Evolutionary conservation across 176 grass and related monocot species (phyloP).

Genomic region (Carex scoparia): DNA sequence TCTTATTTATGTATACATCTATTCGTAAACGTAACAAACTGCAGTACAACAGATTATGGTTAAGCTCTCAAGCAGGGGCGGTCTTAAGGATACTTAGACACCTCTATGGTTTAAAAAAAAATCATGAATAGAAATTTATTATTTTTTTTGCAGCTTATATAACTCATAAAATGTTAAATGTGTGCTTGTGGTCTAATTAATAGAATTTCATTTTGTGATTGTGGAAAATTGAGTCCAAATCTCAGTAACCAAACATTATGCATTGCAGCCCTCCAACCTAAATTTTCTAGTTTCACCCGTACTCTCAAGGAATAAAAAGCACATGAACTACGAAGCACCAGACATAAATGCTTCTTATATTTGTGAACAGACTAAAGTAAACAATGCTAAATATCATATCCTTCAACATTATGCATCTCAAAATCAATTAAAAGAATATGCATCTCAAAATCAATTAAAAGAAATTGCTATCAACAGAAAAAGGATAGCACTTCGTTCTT

Average conservation of each 20-base stretch:
- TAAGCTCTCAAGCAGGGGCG: not conserved
- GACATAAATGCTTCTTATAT: not conserved
- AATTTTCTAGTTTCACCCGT: too few relatives aligned
- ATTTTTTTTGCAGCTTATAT: too few relatives aligned
- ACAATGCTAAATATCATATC: not conserved
- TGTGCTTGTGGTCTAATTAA: too few relatives aligned
- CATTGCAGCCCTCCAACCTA: too few relatives aligned
- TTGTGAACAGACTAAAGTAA: not conserved
- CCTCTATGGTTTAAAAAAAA: too few relatives aligned
- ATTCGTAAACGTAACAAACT: not conserved
- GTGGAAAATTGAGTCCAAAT: too few relatives aligned
- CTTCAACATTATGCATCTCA: not conserved
- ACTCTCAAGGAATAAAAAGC: not conserved
- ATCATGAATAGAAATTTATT: too few relatives aligned
- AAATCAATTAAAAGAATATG: not conserved
- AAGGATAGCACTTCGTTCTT: not conserved
- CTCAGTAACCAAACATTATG: too few relatives aligned
- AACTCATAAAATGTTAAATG: too few relatives aligned
- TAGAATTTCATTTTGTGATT: too few relatives aligned
- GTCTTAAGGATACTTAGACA: too few relatives aligned
- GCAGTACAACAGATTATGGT: not conserved
- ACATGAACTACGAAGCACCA: not conserved
- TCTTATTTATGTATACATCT: not conserved
- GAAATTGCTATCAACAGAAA: not conserved
- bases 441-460: not conserved